A percentile compares a stretch with the other conserved stretches of the same genome.
Evolutionary conservation across 805 yeast genomes (phyloP).

Genomic region (Metschnikowia reukaufii): DNA sequence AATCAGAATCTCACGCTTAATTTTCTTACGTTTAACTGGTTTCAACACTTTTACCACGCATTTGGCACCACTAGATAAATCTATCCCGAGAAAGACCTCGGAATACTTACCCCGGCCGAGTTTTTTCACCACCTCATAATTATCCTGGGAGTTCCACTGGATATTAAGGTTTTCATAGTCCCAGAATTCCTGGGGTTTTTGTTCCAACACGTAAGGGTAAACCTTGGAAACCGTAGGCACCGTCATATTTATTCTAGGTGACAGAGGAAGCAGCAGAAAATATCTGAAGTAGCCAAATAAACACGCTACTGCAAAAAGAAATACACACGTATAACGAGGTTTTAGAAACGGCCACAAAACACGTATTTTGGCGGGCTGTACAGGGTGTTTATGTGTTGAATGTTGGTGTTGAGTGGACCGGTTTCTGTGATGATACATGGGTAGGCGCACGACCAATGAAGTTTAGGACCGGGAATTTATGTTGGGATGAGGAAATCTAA

Average conservation of each 20-base stretch:
- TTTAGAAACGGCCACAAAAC: conserved; percentile 1
- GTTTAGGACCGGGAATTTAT: too few species aligned
- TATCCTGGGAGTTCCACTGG: conserved; percentile 82
- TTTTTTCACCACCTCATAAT: conserved; percentile 80
- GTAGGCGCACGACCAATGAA: conserved; percentile 8
- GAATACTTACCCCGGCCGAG: conserved; percentile 93
- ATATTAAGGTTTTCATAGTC: conserved; percentile 69
- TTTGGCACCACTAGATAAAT: conserved; percentile 56
- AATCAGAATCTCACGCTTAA: conserved; percentile 85
- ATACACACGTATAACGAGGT: conserved; percentile 5
- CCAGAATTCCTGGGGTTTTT: conserved; percentile 82
- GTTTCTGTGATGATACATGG: conserved; percentile 2
- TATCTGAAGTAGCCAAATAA: conserved; percentile 3
- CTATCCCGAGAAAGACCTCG: conserved; percentile 87
- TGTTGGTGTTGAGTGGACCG: not conserved
- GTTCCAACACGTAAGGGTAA: conserved; percentile 74
- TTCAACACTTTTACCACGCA: conserved; percentile 89
- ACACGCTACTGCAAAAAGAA: conserved; percentile 1
- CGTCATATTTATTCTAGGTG: conserved; percentile 10
- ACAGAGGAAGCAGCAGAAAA: not conserved
- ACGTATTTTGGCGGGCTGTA: conserved; percentile 4
- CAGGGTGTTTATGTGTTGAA: not conserved
- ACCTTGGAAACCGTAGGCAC: conserved; percentile 67
- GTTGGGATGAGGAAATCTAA: too few species aligned
- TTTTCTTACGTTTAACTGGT: conserved; percentile 91